These are phyloP conservation scores for Eucalyptus cloeziana DNA, from an alignment of 345 rosid genomes.

Conservation along the genomic window DNA sequence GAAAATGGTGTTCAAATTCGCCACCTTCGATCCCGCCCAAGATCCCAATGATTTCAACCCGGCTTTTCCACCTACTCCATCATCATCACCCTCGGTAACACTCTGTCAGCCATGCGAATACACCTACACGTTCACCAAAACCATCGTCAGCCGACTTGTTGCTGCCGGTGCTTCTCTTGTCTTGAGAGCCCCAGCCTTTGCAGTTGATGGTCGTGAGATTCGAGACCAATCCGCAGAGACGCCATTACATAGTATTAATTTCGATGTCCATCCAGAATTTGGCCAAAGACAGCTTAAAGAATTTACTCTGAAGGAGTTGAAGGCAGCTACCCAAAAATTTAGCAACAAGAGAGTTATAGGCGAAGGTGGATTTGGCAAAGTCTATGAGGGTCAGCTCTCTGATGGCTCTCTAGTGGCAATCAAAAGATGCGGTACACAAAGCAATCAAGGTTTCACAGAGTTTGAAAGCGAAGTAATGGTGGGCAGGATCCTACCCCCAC, in stretches of 20 bases:
- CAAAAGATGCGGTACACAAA: not conserved
- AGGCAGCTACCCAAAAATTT: not conserved
- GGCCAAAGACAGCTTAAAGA: not conserved
- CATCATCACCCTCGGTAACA: not conserved
- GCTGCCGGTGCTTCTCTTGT: not conserved
- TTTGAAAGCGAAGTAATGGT: not conserved
- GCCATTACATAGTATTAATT: not conserved
- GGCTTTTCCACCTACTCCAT: not conserved
- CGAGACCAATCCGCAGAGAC: not conserved
- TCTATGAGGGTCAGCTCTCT: not conserved
- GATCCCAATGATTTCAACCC: not conserved
- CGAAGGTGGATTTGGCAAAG: not conserved
- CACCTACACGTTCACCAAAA: not conserved
- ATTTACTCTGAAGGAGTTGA: not conserved
- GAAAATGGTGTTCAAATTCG: not conserved
- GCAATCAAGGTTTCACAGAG: fast-evolving
- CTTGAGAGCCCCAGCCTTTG: not conserved
- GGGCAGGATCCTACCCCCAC: not conserved
- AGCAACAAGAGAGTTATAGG: not conserved
- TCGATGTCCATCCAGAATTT: not conserved
- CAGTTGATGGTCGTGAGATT: not conserved
- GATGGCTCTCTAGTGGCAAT: not conserved
- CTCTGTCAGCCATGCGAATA: not conserved
- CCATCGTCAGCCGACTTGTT: fast-evolving
- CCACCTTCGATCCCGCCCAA: not conserved